These are phyloP conservation scores for Exophiala xenobiotica DNA, from an alignment of 2,329 filamentous ascomycete genomes.

Conservation along the genomic window DNA sequence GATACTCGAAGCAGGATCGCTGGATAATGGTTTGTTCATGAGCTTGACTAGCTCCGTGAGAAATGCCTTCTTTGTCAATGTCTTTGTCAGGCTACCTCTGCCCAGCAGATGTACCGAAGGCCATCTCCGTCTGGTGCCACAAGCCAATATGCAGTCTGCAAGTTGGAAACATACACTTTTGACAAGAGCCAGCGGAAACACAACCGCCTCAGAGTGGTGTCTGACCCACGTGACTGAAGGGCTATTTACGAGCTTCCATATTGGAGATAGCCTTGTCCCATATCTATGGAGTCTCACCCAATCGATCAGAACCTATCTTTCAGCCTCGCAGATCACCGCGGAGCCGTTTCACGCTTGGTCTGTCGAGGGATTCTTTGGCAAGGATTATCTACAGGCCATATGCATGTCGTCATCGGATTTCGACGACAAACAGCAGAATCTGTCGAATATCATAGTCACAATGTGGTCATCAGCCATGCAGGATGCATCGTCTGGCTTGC, in stretches of 20 bases:
- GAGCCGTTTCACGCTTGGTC: constrained; percentile 5
- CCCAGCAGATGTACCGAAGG: too few species aligned
- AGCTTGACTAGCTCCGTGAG: not conserved
- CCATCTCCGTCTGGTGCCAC: too few species aligned
- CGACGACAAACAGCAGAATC: constrained; percentile 1
- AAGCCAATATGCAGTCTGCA: too few species aligned
- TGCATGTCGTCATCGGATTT: constrained; percentile 13
- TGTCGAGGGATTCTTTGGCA: too few species aligned
- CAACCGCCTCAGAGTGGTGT: not conserved
- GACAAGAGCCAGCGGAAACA: not conserved
- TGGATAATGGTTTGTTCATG: not conserved
- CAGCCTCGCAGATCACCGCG: constrained; percentile 24
- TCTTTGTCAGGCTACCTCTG: not conserved
- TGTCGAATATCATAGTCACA: constrained; percentile 7
- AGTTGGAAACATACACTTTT: too few species aligned
- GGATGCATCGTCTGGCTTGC: too few species aligned
- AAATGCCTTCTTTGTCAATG: not conserved
- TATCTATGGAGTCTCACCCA: too few species aligned
- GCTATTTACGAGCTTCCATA: constrained; percentile 8
- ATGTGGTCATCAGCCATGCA: not conserved
- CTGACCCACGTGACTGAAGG: not conserved
- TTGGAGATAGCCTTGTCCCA: constrained; percentile 10
- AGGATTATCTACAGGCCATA: constrained; percentile 2
- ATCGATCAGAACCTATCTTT: too few species aligned
- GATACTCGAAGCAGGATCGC: too few species aligned